A percentile compares a stretch with the other conserved stretches of the same genome.
These are phyloP conservation scores for Lentinula novae-zelandiae DNA, from an alignment of 1,284 basidiomycete species.

Conservation along the genomic window DNA sequence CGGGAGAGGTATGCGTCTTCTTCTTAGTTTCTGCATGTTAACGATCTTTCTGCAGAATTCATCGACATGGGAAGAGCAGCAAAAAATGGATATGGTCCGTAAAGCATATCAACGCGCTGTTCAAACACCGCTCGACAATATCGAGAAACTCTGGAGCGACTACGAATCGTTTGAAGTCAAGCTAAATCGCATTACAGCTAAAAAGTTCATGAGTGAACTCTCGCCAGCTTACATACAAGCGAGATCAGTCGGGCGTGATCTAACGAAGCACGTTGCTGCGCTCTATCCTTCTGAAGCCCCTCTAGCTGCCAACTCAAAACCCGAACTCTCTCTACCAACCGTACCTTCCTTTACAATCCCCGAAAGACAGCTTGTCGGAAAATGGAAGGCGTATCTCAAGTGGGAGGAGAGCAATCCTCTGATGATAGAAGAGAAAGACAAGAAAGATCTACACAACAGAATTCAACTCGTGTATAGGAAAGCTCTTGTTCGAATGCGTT, in stretches of 20 bases:
- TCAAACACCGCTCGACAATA: conserved; percentile 89
- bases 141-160: conserved; percentile 93
- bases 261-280: conserved; percentile 68
- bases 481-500: conserved; percentile 87
- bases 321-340: conserved; percentile 47
- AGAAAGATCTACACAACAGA: conserved; percentile 60
- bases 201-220: conserved; percentile 83
- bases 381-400: conserved; percentile 91
- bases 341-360: conserved; percentile 69
- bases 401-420: conserved; percentile 97
- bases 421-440: conserved; percentile 87
- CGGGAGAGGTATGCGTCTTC: conserved; percentile 59
- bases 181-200: conserved; percentile 91
- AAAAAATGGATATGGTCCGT: conserved; percentile 91
- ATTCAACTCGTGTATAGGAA: conserved; percentile 86
- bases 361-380: conserved; percentile 74
- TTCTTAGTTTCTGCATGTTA: neutral
- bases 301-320: conserved; percentile 22
- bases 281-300: conserved; percentile 56
- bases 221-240: conserved; percentile 92
- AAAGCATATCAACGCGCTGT: conserved; percentile 93
- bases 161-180: conserved; percentile 92
- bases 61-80: conserved; percentile 92
- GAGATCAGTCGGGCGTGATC: conserved; percentile 81
- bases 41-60: conserved; percentile 40